Evolutionary conservation across 2,329 filamentous ascomycete genomes (phyloP).

Genomic region (Calonectria fujianensis): DNA sequence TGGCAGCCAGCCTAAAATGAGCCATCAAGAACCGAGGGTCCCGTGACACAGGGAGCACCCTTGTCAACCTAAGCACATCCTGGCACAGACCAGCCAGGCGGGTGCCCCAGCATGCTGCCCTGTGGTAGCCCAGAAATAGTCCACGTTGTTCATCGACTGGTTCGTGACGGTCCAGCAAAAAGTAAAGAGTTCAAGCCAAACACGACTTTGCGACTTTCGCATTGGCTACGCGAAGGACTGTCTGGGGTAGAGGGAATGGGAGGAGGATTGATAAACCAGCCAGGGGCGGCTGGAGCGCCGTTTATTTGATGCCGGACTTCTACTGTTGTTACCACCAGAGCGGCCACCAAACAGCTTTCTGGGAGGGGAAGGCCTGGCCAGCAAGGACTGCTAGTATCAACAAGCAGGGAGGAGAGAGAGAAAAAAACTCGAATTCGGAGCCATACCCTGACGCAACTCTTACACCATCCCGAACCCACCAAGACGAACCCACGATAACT

Average conservation of each 20-base stretch:
- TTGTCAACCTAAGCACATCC: constrained; percentile 23
- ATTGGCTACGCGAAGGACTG: constrained; percentile 42
- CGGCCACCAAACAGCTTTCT: constrained; percentile 17
- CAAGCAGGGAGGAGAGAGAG: constrained; percentile 6
- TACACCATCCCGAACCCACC: constrained; percentile 40
- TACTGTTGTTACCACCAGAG: constrained; percentile 1
- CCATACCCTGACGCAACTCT: constrained; percentile 44
- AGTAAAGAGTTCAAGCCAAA: constrained; percentile 30
- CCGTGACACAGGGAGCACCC: constrained; percentile 31
- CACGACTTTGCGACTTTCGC: constrained; percentile 8
- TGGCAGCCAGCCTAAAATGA: constrained; percentile 25
- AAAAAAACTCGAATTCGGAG: constrained; percentile 28
- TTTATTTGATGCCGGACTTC: constrained; percentile 23
- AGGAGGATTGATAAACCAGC: constrained; percentile 31
- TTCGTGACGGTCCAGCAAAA: constrained; percentile 41
- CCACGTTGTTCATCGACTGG: constrained; percentile 56
- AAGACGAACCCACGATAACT: constrained; percentile 21
- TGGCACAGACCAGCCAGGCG: constrained; percentile 2
- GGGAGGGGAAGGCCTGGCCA: constrained; percentile 4
- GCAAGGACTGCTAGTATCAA: neutral
- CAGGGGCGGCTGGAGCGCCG: constrained; percentile 24
- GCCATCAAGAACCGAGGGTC: constrained; percentile 25
- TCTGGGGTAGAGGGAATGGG: constrained; percentile 48
- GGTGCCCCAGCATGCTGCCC: constrained; percentile 27
- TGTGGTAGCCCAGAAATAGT: constrained; percentile 43